These are phyloP conservation scores for Pythium periplocum DNA, from an alignment of 352 stramenopile genomes.

Conservation along the genomic window DNA sequence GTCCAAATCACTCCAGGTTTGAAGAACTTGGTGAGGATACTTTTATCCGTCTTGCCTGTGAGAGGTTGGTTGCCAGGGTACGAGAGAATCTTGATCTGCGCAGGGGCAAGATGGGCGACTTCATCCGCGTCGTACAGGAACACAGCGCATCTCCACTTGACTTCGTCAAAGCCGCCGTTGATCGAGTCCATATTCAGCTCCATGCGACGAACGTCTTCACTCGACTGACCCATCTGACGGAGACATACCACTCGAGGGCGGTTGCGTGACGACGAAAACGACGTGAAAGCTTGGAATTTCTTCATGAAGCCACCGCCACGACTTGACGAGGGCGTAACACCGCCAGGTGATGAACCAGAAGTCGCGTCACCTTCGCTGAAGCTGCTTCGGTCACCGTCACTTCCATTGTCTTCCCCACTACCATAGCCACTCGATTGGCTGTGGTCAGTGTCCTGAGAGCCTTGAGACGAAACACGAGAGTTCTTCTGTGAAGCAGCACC, in stretches of 20 bases:
- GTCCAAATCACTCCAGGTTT: slow-evolving; percentile 76
- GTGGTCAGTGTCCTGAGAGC: slow-evolving; percentile 25
- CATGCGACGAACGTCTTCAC: slow-evolving; percentile 65
- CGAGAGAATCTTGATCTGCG: slow-evolving; percentile 73
- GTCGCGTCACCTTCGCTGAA: slow-evolving; percentile 35
- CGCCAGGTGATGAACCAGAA: background rate
- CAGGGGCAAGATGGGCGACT: slow-evolving; percentile 67
- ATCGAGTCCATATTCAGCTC: slow-evolving; percentile 80
- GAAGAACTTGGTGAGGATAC: slow-evolving; percentile 69
- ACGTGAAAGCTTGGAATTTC: slow-evolving; percentile 71
- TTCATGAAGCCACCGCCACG: slow-evolving; percentile 57
- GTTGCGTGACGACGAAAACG: slow-evolving; percentile 52
- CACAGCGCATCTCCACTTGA: slow-evolving; percentile 83
- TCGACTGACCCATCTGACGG: slow-evolving; percentile 64
- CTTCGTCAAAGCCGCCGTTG: slow-evolving; percentile 75
- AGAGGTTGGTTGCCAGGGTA: slow-evolving; percentile 70
- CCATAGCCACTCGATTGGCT: slow-evolving; percentile 24
- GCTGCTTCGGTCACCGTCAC: slow-evolving; percentile 28
- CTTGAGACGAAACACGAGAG: slow-evolving; percentile 33
- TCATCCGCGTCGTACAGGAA: slow-evolving; percentile 83
- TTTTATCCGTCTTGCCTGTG: slow-evolving; percentile 54
- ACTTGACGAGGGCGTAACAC: slow-evolving; percentile 1
- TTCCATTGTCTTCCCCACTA: slow-evolving; percentile 30
- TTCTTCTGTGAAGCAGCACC: slow-evolving; percentile 39
- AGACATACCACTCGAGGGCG: slow-evolving; percentile 51